phyloP scores from a whole-genome alignment of 2,329 filamentous ascomycete species.

The Bipolaris cookei region DNA sequence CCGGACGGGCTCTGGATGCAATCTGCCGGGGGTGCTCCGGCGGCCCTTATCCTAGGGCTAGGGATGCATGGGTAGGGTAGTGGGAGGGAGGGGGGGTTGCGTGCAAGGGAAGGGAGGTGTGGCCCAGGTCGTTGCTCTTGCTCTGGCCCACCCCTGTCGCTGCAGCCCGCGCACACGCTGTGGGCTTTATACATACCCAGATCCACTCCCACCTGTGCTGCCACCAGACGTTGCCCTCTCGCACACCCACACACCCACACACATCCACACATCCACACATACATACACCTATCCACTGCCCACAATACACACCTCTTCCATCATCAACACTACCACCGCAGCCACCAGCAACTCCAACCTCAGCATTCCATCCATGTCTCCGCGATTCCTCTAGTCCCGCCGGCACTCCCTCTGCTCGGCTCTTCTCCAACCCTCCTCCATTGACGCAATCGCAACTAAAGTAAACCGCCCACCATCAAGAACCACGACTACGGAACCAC shows the following conservation, averaged over 20 bases:
- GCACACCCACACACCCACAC: background rate
- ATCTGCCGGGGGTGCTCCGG: slow-evolving; percentile 33
- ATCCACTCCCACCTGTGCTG: slow-evolving; percentile 25
- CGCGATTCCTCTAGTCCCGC: slow-evolving; percentile 28
- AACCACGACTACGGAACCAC: slow-evolving; percentile 22
- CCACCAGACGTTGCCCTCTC: slow-evolving; percentile 8
- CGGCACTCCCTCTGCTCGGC: slow-evolving; percentile 30
- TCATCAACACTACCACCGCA: background rate
- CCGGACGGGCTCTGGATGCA: slow-evolving; percentile 25
- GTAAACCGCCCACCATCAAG: slow-evolving; percentile 12
- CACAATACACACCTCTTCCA: background rate
- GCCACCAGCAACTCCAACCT: background rate
- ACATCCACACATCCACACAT: background rate
- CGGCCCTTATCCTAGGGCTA: slow-evolving; percentile 21
- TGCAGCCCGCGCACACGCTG: slow-evolving; percentile 18
- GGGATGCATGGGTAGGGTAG: slow-evolving; percentile 12
- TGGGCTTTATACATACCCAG: slow-evolving; percentile 29
- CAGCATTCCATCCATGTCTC: slow-evolving; percentile 25
- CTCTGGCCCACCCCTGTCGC: slow-evolving; percentile 19
- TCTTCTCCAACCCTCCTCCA: slow-evolving; percentile 16
- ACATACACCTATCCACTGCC: background rate
- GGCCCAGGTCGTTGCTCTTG: slow-evolving; percentile 22
- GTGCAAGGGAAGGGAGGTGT: slow-evolving; percentile 12
- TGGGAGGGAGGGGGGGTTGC: background rate
- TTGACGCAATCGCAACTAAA: slow-evolving; percentile 28